Evolutionary conservation across 768 basidiomycete species (phyloP), one percentile per base, ranked within the genome.

Genomic region (Coprinellus micaceus): DNA sequence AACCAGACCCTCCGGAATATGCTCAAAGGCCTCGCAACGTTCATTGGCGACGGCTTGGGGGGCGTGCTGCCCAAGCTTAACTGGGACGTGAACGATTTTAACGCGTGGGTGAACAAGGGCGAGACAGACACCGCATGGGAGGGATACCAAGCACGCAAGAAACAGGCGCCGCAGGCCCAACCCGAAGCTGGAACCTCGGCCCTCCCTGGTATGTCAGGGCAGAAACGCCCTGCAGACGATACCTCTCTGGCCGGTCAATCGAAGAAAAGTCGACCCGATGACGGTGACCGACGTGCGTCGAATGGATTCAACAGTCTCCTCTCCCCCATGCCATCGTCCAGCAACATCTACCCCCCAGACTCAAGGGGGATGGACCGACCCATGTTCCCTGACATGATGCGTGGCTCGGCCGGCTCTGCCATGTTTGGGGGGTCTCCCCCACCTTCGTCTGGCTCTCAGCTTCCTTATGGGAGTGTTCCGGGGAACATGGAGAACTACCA

Each of bases 121-220:
- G 94, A 97, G 73, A 94, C 93, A 0, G 94, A 96, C 65, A 94
- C 92, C 1, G 94, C 93, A 33, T 93, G 89, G 80, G 94, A 96
- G 66, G 87, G 91, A 51, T 94, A 88, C 64, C 86, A 91, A 59
- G 62, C 78, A 4, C 83, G 92, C 61, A 94, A 87, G 69, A 79
- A 78, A 58, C 43, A 58, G 2, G 52, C 62, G 15, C 63, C 62
- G 10, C 54, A 67, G 29, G 62, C 71, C 17, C 43, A 69, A n/a
- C 64, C 66, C 17, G 39, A 51, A 19, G 25, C 44, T 15, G 49
- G 49, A 51, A 56, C 52, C 15, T 44, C 58, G 28, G 36, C 58
- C 61, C 55, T 58, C 19, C 58, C 26, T 56, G 43, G 56, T 53
- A 30, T 53, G 29, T 62, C 65, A 40, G 62, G 69, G 4, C 75